phyloP scores from a whole-genome alignment of 257 asterid genomes.

The Nicotiana obtusifolia region DNA sequence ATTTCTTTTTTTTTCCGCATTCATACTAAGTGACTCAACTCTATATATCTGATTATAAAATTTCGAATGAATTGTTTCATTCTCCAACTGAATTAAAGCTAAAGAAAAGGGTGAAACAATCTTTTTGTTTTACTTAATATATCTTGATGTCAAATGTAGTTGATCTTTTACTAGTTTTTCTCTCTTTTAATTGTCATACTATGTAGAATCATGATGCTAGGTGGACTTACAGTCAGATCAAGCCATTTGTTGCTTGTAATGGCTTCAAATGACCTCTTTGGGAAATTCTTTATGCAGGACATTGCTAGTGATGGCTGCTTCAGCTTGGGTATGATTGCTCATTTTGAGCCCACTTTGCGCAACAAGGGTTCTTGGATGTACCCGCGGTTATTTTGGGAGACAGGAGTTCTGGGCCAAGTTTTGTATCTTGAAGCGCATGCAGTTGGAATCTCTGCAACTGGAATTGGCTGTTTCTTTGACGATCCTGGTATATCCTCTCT shows the following conservation, averaged over 20 bases:
- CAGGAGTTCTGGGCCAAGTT: conserved; percentile 96
- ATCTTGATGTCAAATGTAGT: background rate
- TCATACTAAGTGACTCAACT: background rate
- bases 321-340: conserved; percentile 96
- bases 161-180: background rate
- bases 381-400: conserved; percentile 94
- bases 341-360: conserved; percentile 54
- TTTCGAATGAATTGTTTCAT: background rate
- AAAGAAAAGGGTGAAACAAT: background rate
- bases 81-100: background rate
- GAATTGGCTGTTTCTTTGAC: conserved; percentile 93
- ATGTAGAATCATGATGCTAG: background rate
- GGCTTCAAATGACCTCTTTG: background rate
- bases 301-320: conserved; percentile 96
- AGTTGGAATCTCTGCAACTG: conserved; percentile 88
- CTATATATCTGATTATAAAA: background rate
- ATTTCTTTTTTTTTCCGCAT: background rate
- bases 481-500: conserved; percentile 61
- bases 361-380: conserved; percentile 81
- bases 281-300: conserved; percentile 35
- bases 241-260: background rate
- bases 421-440: conserved; percentile 92
- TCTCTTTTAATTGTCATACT: background rate
- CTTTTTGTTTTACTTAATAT: background rate
- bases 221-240: background rate